Base-by-base conservation (phyloP, 257 asterid genomes). In the Scutellaria minor region DNA sequence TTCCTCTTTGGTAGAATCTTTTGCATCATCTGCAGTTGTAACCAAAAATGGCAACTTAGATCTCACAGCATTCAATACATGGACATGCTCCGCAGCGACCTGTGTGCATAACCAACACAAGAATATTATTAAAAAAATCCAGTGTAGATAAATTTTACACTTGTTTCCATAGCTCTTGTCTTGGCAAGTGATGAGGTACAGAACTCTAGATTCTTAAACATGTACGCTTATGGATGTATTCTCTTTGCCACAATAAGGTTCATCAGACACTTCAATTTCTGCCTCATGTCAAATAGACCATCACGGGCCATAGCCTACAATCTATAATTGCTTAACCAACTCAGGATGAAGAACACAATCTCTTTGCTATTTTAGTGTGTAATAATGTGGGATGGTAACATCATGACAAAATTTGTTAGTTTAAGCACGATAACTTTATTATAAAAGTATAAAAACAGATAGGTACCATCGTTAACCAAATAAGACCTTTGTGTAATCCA, bases 21-120 rank as follows among this genome's bases (percentile, higher is more conserved):
- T 90, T 22, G 92, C 92, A 73, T 88, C 97, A 15, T 92, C 97
- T 42, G 88, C 80, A 51, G 96, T 83, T 39, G 99, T 92, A 72
- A 95, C 91, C 90, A 92, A 78, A 79, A 95, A 95, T 20, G 99
- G 99, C 74, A 95, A 78, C 90, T 95, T 95, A 31, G 79, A 55
- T 72, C 68, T 87, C 81, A 95, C 99, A 4, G 90, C 82, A 83
- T 95, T 92, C 84, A 95, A 70, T 68, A 95, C 85, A 64, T 78
- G 76, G 68, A 89, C 98, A 77, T 82, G 82, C 81, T 92, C 96
- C 46, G 91, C 99, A 52, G 92, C 87, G 64, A 92, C 94, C 98
- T 95, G 87, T 60, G 81, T 58, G 47, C 53, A 74, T 48, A 80
- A 72, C 50, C 68, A 65, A 27, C 37, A n/a, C 35, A 44, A 15